Evolutionary conservation across 2,329 filamentous ascomycete species (phyloP).

Genomic region (Fusarium circinatum): DNA sequence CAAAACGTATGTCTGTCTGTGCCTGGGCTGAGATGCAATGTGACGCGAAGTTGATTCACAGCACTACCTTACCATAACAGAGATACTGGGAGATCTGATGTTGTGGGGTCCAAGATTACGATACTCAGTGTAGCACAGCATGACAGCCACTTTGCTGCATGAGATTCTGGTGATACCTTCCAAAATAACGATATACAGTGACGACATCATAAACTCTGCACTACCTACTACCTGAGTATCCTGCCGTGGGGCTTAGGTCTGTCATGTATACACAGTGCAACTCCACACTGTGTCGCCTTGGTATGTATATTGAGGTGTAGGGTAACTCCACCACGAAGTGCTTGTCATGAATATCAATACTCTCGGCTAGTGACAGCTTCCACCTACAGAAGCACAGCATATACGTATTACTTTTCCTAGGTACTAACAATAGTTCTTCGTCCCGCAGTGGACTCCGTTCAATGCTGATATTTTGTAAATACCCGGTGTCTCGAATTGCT

Average conservation of each 20-base stretch:
- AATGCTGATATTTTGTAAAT: background rate
- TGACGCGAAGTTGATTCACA: conserved; percentile 11
- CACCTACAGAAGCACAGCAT: background rate
- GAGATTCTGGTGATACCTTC: background rate
- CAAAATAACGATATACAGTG: conserved; percentile 13
- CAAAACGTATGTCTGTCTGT: conserved; percentile 13
- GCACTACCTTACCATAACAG: background rate
- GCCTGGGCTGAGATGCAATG: conserved; percentile 32
- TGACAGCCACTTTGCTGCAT: conserved; percentile 1
- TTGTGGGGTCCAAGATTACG: conserved; percentile 12
- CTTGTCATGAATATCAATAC: background rate
- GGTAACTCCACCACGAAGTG: conserved; percentile 8
- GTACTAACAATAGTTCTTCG: background rate
- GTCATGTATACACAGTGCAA: background rate
- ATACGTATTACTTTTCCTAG: conserved; percentile 3
- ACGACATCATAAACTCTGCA: background rate
- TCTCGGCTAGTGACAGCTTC: conserved; percentile 5
- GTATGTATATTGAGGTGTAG: background rate
- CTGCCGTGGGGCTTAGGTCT: background rate
- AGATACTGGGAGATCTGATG: conserved; percentile 20
- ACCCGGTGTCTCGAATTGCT: background rate
- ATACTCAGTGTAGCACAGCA: conserved; percentile 19
- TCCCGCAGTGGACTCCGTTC: background rate
- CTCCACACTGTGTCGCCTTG: background rate
- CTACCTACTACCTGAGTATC: background rate